Conservation (phyloP, 176 grass and related monocot genomes). For the Otatea glauca region DNA sequence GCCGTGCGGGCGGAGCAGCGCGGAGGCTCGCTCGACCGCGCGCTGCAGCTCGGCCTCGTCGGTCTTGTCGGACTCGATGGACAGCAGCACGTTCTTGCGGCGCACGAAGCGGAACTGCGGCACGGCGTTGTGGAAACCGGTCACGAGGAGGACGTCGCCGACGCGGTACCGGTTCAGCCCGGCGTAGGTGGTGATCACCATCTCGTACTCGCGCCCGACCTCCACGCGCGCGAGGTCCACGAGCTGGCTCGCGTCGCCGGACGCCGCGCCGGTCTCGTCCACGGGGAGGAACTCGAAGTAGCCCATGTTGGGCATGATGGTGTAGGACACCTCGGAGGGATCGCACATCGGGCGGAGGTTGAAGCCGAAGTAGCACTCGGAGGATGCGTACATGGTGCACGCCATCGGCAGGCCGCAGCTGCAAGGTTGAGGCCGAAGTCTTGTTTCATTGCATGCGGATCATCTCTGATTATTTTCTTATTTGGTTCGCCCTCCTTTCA, state of each 20-base stretch:
- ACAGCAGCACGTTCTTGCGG: constrained; percentile 93
- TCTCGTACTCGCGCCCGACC: constrained; percentile 85
- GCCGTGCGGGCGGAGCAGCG: constrained; percentile 74
- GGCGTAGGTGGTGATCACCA: constrained; percentile 94
- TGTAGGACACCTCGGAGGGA: constrained; percentile 90
- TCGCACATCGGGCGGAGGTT: constrained; percentile 90
- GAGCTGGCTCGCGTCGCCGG: constrained; percentile 47
- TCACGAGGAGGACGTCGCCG: constrained; percentile 87
- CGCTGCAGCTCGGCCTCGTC: constrained; percentile 92
- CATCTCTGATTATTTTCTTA: too few species aligned
- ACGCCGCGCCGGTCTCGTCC: constrained; percentile 37
- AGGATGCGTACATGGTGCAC: constrained; percentile 97
- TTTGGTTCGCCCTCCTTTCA: too few species aligned
- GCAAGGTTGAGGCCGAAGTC: too few species aligned
- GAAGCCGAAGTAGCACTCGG: constrained; percentile 92
- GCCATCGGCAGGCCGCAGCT: constrained; percentile 87
- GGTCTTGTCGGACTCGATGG: constrained; percentile 97
- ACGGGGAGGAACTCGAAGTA: constrained; percentile 97
- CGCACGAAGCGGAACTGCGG: constrained; percentile 93
- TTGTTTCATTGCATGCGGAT: too few species aligned
- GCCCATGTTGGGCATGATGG: constrained; percentile 99
- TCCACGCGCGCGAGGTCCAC: constrained; percentile 86
- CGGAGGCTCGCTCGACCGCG: constrained; percentile 78
- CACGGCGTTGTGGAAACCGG: constrained; percentile 79
- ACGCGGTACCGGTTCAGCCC: constrained; percentile 93